Conservation (phyloP, 2,329 filamentous ascomycete species). For the Rutstroemia sydowiana region DNA sequence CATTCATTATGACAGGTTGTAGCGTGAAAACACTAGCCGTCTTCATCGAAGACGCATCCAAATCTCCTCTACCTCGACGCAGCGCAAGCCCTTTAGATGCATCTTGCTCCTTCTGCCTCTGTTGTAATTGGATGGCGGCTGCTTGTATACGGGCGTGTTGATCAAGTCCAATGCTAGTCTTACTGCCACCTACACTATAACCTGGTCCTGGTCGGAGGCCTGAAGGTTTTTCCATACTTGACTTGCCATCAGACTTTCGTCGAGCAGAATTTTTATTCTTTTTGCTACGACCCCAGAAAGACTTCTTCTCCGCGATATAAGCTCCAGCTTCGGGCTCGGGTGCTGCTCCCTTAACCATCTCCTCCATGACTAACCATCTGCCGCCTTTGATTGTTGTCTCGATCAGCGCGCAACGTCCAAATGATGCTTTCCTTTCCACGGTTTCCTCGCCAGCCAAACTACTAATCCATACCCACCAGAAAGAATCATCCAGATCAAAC, state of each 20-base stretch:
- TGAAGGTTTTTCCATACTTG: conserved; percentile 41
- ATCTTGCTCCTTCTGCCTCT: conserved; percentile 64
- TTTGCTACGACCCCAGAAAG: conserved; percentile 80
- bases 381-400: conserved; percentile 78
- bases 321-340: conserved; percentile 76
- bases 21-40: conserved; percentile 86
- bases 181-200: conserved; percentile 49
- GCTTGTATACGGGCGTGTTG: conserved; percentile 91
- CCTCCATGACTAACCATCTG: conserved; percentile 91
- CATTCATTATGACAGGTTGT: conserved; percentile 74
- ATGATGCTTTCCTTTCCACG: conserved; percentile 76
- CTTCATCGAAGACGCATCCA: conserved; percentile 55
- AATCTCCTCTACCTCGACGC: conserved; percentile 49
- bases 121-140: conserved; percentile 77
- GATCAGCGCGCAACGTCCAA: conserved; percentile 85
- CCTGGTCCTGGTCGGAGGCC: conserved; percentile 34
- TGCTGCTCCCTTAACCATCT: conserved; percentile 89
- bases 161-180: conserved; percentile 78
- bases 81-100: conserved; percentile 39
- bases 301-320: conserved; percentile 93
- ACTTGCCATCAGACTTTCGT: conserved; percentile 63
- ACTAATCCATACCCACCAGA: conserved; percentile 99
- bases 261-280: conserved; percentile 56
- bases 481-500: conserved; percentile 85
- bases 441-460: conserved; percentile 91